Conservation (phyloP, 192 early-diverging fungal species). For the Coemansia sp. region DNA sequence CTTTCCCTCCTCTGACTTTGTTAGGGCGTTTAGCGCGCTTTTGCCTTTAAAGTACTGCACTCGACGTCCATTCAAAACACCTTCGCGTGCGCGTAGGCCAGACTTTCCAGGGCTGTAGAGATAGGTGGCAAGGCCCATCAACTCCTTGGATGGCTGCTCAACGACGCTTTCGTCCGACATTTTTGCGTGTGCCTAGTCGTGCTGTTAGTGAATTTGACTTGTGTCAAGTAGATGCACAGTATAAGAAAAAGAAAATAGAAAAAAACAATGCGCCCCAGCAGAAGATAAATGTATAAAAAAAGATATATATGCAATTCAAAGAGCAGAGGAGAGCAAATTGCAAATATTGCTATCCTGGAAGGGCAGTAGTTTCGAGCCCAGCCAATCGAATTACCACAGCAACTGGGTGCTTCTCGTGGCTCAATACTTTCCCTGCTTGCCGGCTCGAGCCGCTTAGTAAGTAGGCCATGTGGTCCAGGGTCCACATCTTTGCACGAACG, state of each 20-base stretch:
- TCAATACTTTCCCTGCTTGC: not conserved
- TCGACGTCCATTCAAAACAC: slow-evolving; percentile 84
- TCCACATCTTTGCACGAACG: not conserved
- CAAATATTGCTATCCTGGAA: not conserved
- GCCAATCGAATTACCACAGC: slow-evolving; percentile 2
- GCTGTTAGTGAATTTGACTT: not conserved
- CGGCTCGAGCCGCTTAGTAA: slow-evolving; percentile 2
- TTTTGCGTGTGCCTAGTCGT: not conserved
- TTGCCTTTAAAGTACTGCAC: slow-evolving; percentile 89
- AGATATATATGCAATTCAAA: not conserved
- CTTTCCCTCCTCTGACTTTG: slow-evolving; percentile 37
- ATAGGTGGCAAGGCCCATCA: slow-evolving; percentile 73
- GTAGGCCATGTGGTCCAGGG: slow-evolving; percentile 1
- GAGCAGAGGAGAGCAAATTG: not conserved
- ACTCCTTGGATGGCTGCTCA: slow-evolving; percentile 58
- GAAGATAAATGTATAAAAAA: not conserved
- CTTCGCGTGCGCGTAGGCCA: slow-evolving; percentile 77
- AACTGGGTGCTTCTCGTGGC: not conserved
- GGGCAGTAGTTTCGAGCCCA: slow-evolving; percentile 2
- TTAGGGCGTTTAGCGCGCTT: slow-evolving; percentile 51
- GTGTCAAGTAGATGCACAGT: not conserved
- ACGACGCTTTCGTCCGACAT: slow-evolving; percentile 26
- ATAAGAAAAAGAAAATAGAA: not conserved
- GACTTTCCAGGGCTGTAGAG: slow-evolving; percentile 71
- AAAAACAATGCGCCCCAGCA: not conserved